Conservation (phyloP, 805 yeast species). For the Saturnispora bothae region DNA sequence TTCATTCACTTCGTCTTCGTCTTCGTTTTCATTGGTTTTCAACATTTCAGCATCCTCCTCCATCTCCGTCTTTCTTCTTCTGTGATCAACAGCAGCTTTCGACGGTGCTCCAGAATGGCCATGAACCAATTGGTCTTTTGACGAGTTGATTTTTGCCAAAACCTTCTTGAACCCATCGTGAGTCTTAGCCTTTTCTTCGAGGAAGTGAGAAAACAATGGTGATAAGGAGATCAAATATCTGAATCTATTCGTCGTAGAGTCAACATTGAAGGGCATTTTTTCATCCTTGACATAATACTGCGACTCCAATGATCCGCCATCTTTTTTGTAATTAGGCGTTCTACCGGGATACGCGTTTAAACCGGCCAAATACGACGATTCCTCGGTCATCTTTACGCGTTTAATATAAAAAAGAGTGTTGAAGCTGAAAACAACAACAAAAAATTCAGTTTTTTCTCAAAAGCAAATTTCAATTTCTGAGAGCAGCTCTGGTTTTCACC, state of each 20-base stretch:
- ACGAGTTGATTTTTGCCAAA: slow-evolving; percentile 16
- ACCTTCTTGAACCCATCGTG: slow-evolving; percentile 49
- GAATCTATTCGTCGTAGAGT: slow-evolving; percentile 56
- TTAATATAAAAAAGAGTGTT: no score
- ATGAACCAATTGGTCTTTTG: slow-evolving; percentile 8
- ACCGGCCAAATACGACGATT: neutral
- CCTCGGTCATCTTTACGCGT: neutral
- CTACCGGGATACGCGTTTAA: slow-evolving; percentile 2
- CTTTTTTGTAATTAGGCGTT: neutral
- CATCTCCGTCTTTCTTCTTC: slow-evolving; percentile 62
- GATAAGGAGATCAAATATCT: slow-evolving; percentile 57
- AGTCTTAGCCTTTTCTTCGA: slow-evolving; percentile 50
- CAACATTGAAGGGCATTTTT: slow-evolving; percentile 34
- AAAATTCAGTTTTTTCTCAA: neutral
- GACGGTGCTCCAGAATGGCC: slow-evolving; percentile 7
- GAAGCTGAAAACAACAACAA: neutral
- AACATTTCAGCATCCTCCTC: slow-evolving; percentile 73
- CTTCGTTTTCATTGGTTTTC: slow-evolving; percentile 40
- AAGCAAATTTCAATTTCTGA: no score
- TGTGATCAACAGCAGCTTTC: slow-evolving; percentile 22
- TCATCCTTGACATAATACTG: slow-evolving; percentile 26
- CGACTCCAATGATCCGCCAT: neutral
- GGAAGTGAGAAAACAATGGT: slow-evolving; percentile 56
- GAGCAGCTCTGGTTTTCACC: no score
- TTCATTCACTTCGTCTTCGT: slow-evolving; percentile 12